phyloP scores from a whole-genome alignment of 306 rosid species.

The Trifolium fragiferum region DNA sequence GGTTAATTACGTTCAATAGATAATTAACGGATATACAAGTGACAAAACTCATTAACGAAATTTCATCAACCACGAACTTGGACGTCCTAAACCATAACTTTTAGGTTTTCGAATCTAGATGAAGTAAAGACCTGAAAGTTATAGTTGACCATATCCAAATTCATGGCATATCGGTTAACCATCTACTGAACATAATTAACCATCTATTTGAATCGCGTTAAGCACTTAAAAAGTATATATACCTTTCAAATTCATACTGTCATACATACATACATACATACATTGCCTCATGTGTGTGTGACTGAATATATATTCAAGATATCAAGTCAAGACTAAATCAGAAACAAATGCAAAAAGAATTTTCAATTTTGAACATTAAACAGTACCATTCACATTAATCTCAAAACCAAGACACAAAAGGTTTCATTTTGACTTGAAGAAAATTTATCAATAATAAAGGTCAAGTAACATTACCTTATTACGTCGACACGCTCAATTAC shows the following conservation, averaged over 20 bases:
- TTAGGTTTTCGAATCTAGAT: neutral
- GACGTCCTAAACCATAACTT: too few species aligned
- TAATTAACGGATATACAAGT: neutral
- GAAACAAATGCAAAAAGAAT: neutral
- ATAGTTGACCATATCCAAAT: neutral
- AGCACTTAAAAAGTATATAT: too few species aligned
- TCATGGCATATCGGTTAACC: neutral
- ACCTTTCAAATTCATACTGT: too few species aligned
- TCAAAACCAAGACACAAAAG: neutral
- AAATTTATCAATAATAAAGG: conserved; percentile 42
- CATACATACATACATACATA: too few species aligned
- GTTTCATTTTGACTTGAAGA: neutral
- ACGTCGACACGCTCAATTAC: conserved; percentile 75
- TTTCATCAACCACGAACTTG: neutral
- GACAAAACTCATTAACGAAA: neutral
- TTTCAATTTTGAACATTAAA: neutral
- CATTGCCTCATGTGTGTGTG: too few species aligned
- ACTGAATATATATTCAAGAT: too few species aligned
- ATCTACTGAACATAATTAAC: too few species aligned
- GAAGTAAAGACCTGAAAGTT: neutral
- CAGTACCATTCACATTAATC: conserved; percentile 1
- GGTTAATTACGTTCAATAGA: neutral
- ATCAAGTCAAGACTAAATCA: too few species aligned
- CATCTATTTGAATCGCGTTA: too few species aligned
- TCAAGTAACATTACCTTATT: conserved; percentile 58